These are phyloP conservation scores for Penicillium robsamsonii DNA, from an alignment of 495 filamentous ascomycete genomes.

Conservation along the genomic window DNA sequence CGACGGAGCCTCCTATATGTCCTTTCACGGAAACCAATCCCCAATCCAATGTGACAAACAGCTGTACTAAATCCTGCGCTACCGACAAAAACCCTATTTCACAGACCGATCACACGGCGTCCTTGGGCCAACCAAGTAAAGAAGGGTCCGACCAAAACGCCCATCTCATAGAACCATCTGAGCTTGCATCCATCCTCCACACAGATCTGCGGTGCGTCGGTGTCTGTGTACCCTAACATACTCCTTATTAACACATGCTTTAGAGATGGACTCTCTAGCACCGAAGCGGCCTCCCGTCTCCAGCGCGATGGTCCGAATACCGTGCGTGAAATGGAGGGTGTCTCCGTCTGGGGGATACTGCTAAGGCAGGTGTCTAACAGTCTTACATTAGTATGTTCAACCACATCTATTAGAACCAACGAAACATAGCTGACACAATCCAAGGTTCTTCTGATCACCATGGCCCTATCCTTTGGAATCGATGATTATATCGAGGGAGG, in stretches of 20 bases:
- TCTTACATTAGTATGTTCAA: conserved; percentile 53
- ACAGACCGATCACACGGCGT: neutral
- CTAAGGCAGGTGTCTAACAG: conserved; percentile 63
- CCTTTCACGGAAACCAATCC: conserved; percentile 26
- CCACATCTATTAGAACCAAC: neutral
- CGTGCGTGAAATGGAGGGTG: conserved; percentile 53
- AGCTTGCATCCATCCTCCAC: conserved; percentile 27
- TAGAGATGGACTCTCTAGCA: conserved; percentile 54
- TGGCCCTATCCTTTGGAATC: conserved; percentile 79
- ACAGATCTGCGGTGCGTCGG: conserved; percentile 30
- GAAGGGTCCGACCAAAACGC: conserved; percentile 17
- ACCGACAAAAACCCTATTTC: conserved; percentile 12
- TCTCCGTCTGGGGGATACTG: conserved; percentile 57
- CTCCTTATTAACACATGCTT: neutral
- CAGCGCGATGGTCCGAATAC: conserved; percentile 59
- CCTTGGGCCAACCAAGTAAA: conserved; percentile 3
- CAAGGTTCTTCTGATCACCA: conserved; percentile 78
- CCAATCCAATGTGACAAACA: conserved; percentile 21
- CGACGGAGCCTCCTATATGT: conserved; percentile 48
- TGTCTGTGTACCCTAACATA: neutral
- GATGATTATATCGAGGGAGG: conserved; percentile 79
- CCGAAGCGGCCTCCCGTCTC: conserved; percentile 54
- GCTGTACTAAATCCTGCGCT: conserved; percentile 14
- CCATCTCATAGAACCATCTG: conserved; percentile 31
- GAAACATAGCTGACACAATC: conserved; percentile 11